Conservation (phyloP, 1,139 yeast genomes). For the Kodamaea plutei region DNA sequence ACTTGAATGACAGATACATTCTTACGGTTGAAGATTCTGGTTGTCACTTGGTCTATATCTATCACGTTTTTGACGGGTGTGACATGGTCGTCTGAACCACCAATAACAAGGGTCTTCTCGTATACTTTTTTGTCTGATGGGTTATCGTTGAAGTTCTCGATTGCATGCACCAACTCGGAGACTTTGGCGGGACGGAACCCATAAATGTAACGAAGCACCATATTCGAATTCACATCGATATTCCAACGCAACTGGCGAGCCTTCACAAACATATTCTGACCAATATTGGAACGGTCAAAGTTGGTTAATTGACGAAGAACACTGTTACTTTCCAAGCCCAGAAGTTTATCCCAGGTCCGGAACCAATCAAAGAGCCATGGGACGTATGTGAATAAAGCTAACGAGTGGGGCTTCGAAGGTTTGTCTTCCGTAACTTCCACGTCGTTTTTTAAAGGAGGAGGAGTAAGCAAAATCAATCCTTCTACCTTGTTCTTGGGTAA, state of each 20-base stretch:
- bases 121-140: conserved; percentile 28
- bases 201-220: conserved; percentile 50
- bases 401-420: conserved; percentile 11
- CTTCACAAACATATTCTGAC: conserved; percentile 35
- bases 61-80: conserved; percentile 43
- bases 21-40: conserved; percentile 22
- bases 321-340: conserved; percentile 58
- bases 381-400: conserved; percentile 27
- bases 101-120: conserved; percentile 47
- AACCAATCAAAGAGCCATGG: conserved; percentile 55
- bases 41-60: conserved; percentile 23
- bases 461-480: conserved; percentile 49
- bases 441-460: conserved; percentile 46
- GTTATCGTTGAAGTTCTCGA: conserved; percentile 33
- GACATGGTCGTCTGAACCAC: conserved; percentile 56
- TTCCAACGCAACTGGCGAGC: conserved; percentile 68
- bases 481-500: conserved; percentile 41
- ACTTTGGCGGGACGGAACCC: conserved; percentile 44
- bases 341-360: conserved; percentile 56
- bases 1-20: conserved; percentile 38
- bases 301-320: conserved; percentile 50
- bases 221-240: conserved; percentile 53
- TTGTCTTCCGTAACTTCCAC: conserved; percentile 2
- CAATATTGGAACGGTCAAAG: conserved; percentile 17
- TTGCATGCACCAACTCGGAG: conserved; percentile 42